These are phyloP conservation scores for Rhodotorula babjevae DNA, from an alignment of 768 basidiomycete genomes.

Conservation along the genomic window DNA sequence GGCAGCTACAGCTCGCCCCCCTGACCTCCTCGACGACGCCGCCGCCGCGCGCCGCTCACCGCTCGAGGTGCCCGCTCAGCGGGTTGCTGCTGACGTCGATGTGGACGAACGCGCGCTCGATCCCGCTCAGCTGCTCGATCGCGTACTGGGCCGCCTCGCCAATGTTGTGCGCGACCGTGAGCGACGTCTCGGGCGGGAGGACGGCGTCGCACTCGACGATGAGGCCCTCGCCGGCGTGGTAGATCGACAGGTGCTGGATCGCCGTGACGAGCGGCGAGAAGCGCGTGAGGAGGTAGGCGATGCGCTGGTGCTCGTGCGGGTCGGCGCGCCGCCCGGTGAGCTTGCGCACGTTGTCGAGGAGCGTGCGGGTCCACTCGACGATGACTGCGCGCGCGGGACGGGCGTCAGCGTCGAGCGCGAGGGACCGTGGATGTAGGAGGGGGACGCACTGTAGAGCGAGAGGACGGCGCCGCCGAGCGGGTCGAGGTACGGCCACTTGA, in stretches of 20 bases:
- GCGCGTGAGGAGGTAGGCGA: constrained; percentile 49
- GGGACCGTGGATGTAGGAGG: too few relatives aligned
- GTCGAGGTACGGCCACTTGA: constrained; percentile 47
- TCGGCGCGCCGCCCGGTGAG: constrained; percentile 43
- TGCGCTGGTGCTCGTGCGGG: constrained; percentile 36
- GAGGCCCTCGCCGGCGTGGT: constrained; percentile 47
- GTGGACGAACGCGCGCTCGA: constrained; percentile 49
- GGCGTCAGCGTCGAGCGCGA: too few relatives aligned
- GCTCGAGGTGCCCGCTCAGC: constrained; percentile 9
- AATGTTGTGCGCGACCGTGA: constrained; percentile 45
- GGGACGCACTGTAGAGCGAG: constrained; percentile 45
- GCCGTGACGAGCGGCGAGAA: constrained; percentile 49
- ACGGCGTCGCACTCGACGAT: constrained; percentile 36
- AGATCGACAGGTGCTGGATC: constrained; percentile 47
- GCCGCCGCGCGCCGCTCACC: too few relatives aligned
- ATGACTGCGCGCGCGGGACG: constrained; percentile 28
- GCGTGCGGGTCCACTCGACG: constrained; percentile 48
- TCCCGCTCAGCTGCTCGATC: constrained; percentile 44
- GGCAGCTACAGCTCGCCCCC: too few relatives aligned
- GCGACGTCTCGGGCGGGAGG: constrained; percentile 26
- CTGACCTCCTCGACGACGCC: too few relatives aligned
- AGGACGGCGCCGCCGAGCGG: constrained; percentile 50
- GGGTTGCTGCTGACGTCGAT: constrained; percentile 11
- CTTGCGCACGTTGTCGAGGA: constrained; percentile 48
- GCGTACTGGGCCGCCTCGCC: constrained; percentile 44